Base-by-base conservation (phyloP, 495 filamentous ascomycete genomes). In the Hypoxylon crocopeplum region DNA sequence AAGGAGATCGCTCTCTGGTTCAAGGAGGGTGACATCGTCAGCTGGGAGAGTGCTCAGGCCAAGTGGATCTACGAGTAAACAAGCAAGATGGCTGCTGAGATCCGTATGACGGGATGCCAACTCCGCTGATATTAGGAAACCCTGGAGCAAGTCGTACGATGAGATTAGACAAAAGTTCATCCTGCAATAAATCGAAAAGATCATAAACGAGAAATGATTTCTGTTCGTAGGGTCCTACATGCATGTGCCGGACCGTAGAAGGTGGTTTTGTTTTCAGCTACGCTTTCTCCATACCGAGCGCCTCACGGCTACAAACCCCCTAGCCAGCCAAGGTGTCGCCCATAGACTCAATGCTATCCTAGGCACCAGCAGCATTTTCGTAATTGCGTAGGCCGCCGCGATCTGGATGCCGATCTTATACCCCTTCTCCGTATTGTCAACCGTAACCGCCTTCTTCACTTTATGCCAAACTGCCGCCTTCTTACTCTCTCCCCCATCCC, bases 1-100 rank as follows among this genome's bases (percentile, higher is more conserved):
- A 97, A 97, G 89, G 94, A 98, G 84, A 98, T 98, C 73, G 88
- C 84, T 66, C 88, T 97, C 71, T 98, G 94, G 94, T 98, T 98
- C 90, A 81, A 85, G 74, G 77, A 86, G 66, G 86, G 84, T 63
- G 94, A 98, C 77, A 68, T 96, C 69, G 76, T 90, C 76, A 79
- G 68, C 74, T 98, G 86, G 82, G 91, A 91, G 83, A 79, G 78
- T 68, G 81, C 88, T 72, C 84, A 88, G 78, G 81, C 87, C 77
- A 82, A 84, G 80, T 98, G 94, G 94, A 80, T 97, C 82, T 98
- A 96, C 82, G 94, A 98, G 89, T 92, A 96, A 72, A 32, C 58
- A 16, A 64, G 65, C 57, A 38, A 40, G 7, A 21, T 20, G 10
- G 33, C 16, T 5, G 6, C 19, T 40, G 37, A 51, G 17, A 13